These are phyloP conservation scores for Cladosporium cucumerinum DNA, from an alignment of 2,329 filamentous ascomycete species.

Conservation along the genomic window DNA sequence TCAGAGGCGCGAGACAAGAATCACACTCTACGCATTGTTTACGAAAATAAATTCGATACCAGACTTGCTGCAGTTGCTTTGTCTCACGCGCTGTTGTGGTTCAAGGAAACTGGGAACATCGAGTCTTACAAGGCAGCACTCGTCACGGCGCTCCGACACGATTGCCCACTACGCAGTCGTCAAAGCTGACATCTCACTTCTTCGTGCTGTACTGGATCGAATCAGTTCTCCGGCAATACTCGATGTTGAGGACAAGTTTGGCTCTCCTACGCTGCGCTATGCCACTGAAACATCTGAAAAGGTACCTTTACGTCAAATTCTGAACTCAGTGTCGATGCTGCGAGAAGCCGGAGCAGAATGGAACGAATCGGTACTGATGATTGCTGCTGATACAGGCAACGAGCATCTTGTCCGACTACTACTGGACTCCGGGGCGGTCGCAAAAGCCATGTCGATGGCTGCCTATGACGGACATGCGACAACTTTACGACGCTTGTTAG, in stretches of 20 bases:
- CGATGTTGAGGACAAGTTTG: accelerated
- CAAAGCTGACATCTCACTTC: not conserved
- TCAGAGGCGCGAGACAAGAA: not conserved
- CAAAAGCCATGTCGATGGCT: not conserved
- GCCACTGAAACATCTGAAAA: accelerated
- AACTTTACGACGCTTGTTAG: not conserved
- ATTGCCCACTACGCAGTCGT: not conserved
- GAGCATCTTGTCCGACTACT: not conserved
- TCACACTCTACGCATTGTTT: not conserved
- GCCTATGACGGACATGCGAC: not conserved
- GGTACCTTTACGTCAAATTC: not conserved
- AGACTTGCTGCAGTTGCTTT: not conserved
- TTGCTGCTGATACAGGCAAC: not conserved
- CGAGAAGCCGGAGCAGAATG: not conserved
- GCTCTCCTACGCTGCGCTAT: not conserved
- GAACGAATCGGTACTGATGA: not conserved
- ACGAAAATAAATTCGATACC: not conserved
- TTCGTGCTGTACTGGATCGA: not conserved
- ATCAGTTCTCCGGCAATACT: not conserved
- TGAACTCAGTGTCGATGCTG: not conserved
- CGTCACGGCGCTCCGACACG: not conserved
- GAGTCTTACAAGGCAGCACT: not conserved
- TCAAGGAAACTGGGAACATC: not conserved
- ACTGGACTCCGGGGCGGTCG: not conserved
- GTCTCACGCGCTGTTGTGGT: not conserved